A percentile compares a stretch with the other conserved stretches of the same genome.
Conservation (phyloP, 2,329 filamentous ascomycete species). For the Colletotrichum kahawae region DNA sequence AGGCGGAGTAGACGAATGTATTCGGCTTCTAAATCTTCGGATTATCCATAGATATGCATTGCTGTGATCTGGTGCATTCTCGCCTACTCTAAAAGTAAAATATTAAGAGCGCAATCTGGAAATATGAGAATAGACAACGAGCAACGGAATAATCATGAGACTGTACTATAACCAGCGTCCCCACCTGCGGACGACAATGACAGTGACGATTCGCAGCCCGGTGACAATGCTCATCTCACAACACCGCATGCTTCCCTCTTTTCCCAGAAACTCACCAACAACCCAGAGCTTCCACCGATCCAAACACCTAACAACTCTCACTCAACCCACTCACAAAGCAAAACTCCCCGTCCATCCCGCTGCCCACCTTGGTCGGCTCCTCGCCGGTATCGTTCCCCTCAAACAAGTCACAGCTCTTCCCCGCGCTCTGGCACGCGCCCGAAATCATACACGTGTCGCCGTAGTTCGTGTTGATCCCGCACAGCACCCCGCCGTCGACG, state of each 20-base stretch:
- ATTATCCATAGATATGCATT: too few species aligned
- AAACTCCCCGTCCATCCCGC: slow-evolving; percentile 35
- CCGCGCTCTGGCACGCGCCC: slow-evolving; percentile 17
- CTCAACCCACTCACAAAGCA: slow-evolving; percentile 11
- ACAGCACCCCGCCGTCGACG: slow-evolving; percentile 35
- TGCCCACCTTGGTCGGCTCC: slow-evolving; percentile 40
- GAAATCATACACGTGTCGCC: slow-evolving; percentile 24
- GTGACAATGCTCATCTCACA: neutral
- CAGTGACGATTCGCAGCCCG: too few species aligned
- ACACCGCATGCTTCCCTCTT: neutral
- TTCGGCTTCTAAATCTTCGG: too few species aligned
- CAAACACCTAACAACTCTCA: neutral
- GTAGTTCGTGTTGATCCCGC: slow-evolving; percentile 37
- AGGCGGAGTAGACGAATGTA: too few species aligned
- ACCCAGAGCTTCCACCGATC: neutral
- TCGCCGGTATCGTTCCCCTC: slow-evolving; percentile 36
- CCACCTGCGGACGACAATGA: too few species aligned
- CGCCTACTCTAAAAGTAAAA: too few species aligned
- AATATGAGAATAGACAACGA: neutral
- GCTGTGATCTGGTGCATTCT: too few species aligned
- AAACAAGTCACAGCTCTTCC: slow-evolving; percentile 26
- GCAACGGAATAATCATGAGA: neutral
- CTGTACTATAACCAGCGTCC: neutral
- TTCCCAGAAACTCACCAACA: neutral
- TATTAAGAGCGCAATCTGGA: too few species aligned